Base-by-base conservation (phyloP, 2,329 filamentous ascomycete species). In the Penicillium sp. region DNA sequence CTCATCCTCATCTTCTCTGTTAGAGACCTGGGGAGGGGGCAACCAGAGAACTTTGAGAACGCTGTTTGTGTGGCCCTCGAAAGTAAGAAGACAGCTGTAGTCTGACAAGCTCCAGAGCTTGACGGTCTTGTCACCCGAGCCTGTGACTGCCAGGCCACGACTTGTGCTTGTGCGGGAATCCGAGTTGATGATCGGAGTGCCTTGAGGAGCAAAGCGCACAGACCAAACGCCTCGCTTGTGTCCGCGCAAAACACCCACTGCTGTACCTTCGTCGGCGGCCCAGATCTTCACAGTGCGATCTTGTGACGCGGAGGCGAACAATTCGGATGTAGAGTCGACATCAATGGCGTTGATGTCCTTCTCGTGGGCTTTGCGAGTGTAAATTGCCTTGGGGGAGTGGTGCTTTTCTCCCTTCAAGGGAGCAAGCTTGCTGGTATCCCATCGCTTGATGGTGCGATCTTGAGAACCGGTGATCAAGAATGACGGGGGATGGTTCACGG, bases 291-390 rank as follows among this genome's bases (percentile, higher is more conserved):
- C 92, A 0, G 91, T 95, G 62, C 92, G 90, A 72, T 99, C 94
- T 75, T 99, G 94, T 5, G 93, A 97, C 29, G 94, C 93, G 1
- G 94, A 97, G 3, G 93, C 95, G 68, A 99, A 97, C 1, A 97
- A 76, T n/a, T 86, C 84, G 4, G 84, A 85, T 1, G 83, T 81
- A 21, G 86, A 82, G 59, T 92, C 90, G 10, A 94, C 81, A 60
- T 95, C 91, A 47, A 99, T 83, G 2, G 94, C 92, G 66, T 99
- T 99, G 75, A 99, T 99, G 63, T 99, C 94, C 71, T 99, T 99
- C 69, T 99, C 94, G 74, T 99, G 94, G 1, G 94, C 94, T 73
- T 97, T 96, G 53, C 94, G 85, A 1, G 94, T 97, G 72, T 90
- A 99, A 4, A 87, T 76, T 39, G 90, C 90, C 63, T 77, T 77